These are phyloP conservation scores for Penicillium sp. DNA, from an alignment of 2,329 filamentous ascomycete genomes.

Conservation along the genomic window DNA sequence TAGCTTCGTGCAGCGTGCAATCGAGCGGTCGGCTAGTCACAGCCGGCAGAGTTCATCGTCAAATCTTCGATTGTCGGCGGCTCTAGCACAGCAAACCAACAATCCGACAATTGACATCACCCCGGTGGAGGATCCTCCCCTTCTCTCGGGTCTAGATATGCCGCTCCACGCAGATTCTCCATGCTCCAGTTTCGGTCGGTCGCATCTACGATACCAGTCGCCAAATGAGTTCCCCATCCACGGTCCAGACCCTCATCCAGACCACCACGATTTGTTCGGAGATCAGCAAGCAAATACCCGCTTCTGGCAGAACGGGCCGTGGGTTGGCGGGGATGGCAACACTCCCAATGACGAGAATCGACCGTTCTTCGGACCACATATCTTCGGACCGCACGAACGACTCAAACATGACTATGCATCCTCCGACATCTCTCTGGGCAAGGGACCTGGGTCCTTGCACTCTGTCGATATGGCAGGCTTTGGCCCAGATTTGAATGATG, in stretches of 20 bases:
- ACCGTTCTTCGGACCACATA: constrained; percentile 44
- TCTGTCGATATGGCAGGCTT: constrained; percentile 48
- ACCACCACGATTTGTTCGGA: constrained; percentile 46
- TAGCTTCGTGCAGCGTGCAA: constrained; percentile 40
- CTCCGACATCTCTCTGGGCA: constrained; percentile 44
- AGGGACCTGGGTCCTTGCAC: constrained; percentile 44
- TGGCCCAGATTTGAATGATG: constrained; percentile 40
- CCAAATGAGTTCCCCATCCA: constrained; percentile 42
- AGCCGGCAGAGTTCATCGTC: constrained; percentile 39
- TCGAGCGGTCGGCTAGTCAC: constrained; percentile 37
- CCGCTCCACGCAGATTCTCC: constrained; percentile 44
- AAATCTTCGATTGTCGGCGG: constrained; percentile 39
- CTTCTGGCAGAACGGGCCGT: constrained; percentile 45
- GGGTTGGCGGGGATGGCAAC: constrained; percentile 43
- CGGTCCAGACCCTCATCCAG: constrained; percentile 35
- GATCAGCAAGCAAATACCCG: constrained; percentile 46
- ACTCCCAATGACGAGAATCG: constrained; percentile 44
- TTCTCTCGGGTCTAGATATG: constrained; percentile 36
- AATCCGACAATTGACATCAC: constrained; percentile 45
- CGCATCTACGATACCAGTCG: constrained; percentile 43
- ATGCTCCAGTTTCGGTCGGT: constrained; percentile 43
- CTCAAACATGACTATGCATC: constrained; percentile 46
- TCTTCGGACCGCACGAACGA: constrained; percentile 40
- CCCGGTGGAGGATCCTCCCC: constrained; percentile 38
- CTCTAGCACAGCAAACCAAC: constrained; percentile 40